These are phyloP conservation scores for Verticillium longisporum DNA, from an alignment of 2,329 filamentous ascomycete genomes.

Conservation along the genomic window DNA sequence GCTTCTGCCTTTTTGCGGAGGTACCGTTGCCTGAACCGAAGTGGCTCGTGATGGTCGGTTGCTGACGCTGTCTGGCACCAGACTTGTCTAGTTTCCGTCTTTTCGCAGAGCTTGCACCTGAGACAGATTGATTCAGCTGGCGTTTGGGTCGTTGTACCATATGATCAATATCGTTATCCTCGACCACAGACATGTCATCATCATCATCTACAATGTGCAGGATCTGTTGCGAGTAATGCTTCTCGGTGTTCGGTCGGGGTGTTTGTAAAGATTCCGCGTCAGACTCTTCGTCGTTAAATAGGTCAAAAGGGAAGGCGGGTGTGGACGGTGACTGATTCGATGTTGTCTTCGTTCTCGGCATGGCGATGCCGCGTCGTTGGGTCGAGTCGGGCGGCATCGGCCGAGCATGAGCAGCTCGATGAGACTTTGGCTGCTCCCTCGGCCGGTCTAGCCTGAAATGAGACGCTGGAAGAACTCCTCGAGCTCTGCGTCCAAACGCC, in stretches of 20 bases:
- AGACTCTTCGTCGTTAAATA: constrained; percentile 42
- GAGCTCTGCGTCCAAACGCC: constrained; percentile 38
- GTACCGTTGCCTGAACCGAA: constrained; percentile 7
- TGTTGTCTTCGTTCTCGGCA: constrained; percentile 29
- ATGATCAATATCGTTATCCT: constrained; percentile 44
- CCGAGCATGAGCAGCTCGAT: constrained; percentile 19
- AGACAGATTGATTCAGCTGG: constrained; percentile 20
- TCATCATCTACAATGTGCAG: constrained; percentile 9
- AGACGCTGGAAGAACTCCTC: constrained; percentile 59
- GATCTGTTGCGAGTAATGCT: constrained; percentile 14
- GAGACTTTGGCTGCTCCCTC: constrained; percentile 17
- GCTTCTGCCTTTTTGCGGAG: background rate
- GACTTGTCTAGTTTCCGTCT: constrained; percentile 16
- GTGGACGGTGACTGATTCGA: constrained; percentile 1
- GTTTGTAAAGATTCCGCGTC: constrained; percentile 27
- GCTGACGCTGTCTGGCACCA: constrained; percentile 13
- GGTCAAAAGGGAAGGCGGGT: background rate
- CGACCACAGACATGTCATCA: constrained; percentile 31
- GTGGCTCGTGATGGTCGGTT: constrained; percentile 24
- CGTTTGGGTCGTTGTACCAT: constrained; percentile 41
- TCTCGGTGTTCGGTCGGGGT: constrained; percentile 3
- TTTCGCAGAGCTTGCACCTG: constrained; percentile 15
- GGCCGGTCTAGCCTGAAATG: constrained; percentile 55
- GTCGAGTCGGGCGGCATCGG: constrained; percentile 28
- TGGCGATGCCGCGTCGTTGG: constrained; percentile 41